A percentile compares a stretch with the other conserved stretches of the same genome.
phyloP scores from a whole-genome alignment of 164 flowering plant species.

The grape (Vitis vinifera) region DNA sequence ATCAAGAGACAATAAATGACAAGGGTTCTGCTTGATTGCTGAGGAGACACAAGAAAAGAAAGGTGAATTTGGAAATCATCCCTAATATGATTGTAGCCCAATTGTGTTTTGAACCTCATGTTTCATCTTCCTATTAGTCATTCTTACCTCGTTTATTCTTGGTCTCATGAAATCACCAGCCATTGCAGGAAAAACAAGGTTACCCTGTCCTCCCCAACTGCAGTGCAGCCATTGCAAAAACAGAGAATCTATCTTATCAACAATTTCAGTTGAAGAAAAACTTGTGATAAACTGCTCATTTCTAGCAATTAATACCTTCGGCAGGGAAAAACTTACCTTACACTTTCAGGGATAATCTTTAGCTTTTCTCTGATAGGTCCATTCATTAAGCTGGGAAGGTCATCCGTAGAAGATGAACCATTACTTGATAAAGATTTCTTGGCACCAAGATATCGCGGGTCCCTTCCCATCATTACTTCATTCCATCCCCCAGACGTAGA shows the following conservation, averaged over 20 bases:
- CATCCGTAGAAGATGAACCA: not conserved
- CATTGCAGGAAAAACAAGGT: constrained; percentile 18
- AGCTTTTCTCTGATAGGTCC: constrained; percentile 22
- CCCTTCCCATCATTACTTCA: not conserved
- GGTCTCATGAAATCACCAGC: constrained; percentile 27
- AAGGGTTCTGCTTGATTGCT: no score
- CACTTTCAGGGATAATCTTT: constrained; percentile 18
- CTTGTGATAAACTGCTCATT: no score
- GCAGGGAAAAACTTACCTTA: constrained; percentile 5
- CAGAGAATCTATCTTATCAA: no score
- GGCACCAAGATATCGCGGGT: constrained; percentile 5
- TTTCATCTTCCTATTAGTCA: not conserved
- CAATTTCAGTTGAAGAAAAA: no score
- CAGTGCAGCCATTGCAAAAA: not conserved
- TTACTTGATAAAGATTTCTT: not conserved
- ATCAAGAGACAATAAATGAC: no score
- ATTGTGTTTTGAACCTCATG: no score
- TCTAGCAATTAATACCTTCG: not conserved
- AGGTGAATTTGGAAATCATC: no score
- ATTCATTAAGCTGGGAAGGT: constrained; percentile 16
- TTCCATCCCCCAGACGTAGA: not conserved
- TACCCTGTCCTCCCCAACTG: constrained; percentile 23
- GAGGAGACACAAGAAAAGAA: no score
- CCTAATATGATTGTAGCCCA: no score
- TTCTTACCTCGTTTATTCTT: constrained; percentile 25